Conservation (phyloP, 306 rosid species). For the Lagenaria siceraria region DNA sequence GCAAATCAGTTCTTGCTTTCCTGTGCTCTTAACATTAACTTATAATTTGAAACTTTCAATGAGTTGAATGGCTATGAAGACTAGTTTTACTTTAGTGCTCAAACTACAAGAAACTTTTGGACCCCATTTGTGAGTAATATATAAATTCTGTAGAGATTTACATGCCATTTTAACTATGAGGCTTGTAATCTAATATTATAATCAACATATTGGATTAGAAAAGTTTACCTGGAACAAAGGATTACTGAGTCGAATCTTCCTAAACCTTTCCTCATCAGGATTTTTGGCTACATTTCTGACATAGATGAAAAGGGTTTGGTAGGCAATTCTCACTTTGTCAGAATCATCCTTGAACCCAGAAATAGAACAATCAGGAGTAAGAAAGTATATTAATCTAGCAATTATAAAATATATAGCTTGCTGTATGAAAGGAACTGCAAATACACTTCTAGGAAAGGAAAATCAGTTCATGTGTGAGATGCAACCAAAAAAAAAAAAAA, state of each 20-base stretch:
- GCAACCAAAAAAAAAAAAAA: background rate
- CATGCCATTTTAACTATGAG: background rate
- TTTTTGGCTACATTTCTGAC: slow-evolving; percentile 69
- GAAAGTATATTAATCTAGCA: slow-evolving; percentile 1
- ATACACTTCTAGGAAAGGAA: background rate
- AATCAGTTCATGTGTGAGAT: background rate
- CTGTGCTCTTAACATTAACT: background rate
- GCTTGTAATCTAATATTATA: background rate
- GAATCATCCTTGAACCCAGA: slow-evolving; percentile 48
- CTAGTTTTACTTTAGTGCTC: background rate
- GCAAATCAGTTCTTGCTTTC: background rate
- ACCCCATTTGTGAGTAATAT: background rate
- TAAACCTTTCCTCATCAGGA: slow-evolving; percentile 71
- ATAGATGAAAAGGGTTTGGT: slow-evolving; percentile 61
- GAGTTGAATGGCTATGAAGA: background rate
- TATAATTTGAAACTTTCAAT: background rate
- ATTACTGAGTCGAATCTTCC: slow-evolving; percentile 68
- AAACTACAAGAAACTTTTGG: background rate
- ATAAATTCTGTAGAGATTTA: background rate
- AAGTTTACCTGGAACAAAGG: slow-evolving; percentile 56
- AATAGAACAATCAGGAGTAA: background rate
- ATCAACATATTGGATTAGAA: background rate
- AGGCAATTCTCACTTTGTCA: slow-evolving; percentile 55
- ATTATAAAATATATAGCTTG: background rate
- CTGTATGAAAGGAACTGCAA: background rate